phyloP scores from a whole-genome alignment of 2,329 filamentous ascomycete species.

The Fusarium temperatum region DNA sequence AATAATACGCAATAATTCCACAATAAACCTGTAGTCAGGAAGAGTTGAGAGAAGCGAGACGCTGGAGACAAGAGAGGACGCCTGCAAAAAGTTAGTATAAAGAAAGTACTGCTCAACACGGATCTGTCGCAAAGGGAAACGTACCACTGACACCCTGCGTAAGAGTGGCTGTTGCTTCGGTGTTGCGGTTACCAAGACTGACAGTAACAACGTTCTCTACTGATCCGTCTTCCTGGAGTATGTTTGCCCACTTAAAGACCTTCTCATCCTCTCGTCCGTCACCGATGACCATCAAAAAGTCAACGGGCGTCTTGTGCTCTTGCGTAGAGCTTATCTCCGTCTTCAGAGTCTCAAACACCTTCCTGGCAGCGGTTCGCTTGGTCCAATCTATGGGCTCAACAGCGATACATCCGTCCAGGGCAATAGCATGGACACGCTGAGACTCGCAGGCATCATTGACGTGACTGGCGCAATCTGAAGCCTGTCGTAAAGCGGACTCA shows the following conservation, averaged over 20 bases:
- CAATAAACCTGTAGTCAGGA: conserved; percentile 30
- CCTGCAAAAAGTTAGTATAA: conserved; percentile 41
- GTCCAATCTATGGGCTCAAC: conserved; percentile 89
- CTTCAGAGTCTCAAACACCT: conserved; percentile 72
- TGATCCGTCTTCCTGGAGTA: conserved; percentile 65
- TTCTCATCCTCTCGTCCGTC: conserved; percentile 94
- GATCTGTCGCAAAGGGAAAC: conserved; percentile 43
- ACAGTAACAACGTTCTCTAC: conserved; percentile 82
- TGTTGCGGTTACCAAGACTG: conserved; percentile 86
- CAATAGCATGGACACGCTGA: conserved; percentile 84
- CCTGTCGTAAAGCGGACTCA: conserved; percentile 78
- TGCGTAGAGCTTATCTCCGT: conserved; percentile 45
- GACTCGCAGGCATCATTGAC: conserved; percentile 93
- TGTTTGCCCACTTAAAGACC: conserved; percentile 94
- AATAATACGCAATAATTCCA: conserved; percentile 34
- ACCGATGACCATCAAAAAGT: conserved; percentile 90
- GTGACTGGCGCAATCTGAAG: conserved; percentile 89
- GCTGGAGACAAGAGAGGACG: conserved; percentile 55
- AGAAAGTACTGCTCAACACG: neutral
- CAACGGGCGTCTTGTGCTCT: conserved; percentile 60
- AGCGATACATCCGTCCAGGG: conserved; percentile 80
- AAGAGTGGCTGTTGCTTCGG: conserved; percentile 83
- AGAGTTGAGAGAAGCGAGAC: conserved; percentile 46
- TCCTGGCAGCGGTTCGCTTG: conserved; percentile 83
- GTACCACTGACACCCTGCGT: conserved; percentile 92